A percentile compares a stretch with the other conserved stretches of the same genome.
Evolutionary conservation across 352 stramenopile species (phyloP).

Genomic region (Phytopythium oedochilum): DNA sequence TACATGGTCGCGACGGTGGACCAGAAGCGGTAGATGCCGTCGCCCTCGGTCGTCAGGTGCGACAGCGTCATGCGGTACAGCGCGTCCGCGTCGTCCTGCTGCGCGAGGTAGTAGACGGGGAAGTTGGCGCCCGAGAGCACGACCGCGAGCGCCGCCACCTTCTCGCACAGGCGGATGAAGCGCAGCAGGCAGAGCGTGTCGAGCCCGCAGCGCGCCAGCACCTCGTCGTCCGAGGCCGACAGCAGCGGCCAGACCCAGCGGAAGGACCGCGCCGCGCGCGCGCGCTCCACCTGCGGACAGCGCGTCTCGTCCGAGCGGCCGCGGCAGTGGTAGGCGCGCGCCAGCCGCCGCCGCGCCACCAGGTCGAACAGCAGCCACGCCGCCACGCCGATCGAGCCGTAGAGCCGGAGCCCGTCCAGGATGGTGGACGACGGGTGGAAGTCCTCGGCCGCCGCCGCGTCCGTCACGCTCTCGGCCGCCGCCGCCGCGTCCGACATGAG

Average conservation of each 20-base stretch:
- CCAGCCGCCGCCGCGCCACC: slow-evolving; percentile 41
- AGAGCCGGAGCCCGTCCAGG: slow-evolving; percentile 51
- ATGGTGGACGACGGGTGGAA: slow-evolving; percentile 64
- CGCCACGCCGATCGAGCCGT: slow-evolving; percentile 54
- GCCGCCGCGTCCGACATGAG: slow-evolving; percentile 25
- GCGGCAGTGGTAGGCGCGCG: slow-evolving; percentile 71
- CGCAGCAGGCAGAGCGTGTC: slow-evolving; percentile 81
- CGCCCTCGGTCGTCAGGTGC: slow-evolving; percentile 35
- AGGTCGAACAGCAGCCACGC: slow-evolving; percentile 72
- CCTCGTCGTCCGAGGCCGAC: slow-evolving; percentile 53
- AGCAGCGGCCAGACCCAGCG: slow-evolving; percentile 57
- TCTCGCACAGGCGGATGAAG: slow-evolving; percentile 67
- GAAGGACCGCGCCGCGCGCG: slow-evolving; percentile 32
- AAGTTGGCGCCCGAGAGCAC: slow-evolving; percentile 62
- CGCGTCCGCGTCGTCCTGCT: slow-evolving; percentile 23
- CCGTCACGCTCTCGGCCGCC: slow-evolving; percentile 25
- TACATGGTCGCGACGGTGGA: slow-evolving; percentile 68
- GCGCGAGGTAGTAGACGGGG: slow-evolving; percentile 72
- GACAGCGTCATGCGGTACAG: slow-evolving; percentile 73
- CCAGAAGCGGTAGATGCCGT: slow-evolving; percentile 54
- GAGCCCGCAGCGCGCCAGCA: slow-evolving; percentile 68
- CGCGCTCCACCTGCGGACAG: slow-evolving; percentile 31
- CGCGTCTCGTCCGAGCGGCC: slow-evolving; percentile 54
- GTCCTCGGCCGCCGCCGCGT: slow-evolving; percentile 35
- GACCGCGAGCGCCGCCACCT: slow-evolving; percentile 54